Conservation (phyloP, 2,329 filamentous ascomycete genomes). For the Lecanicillium sp. region DNA sequence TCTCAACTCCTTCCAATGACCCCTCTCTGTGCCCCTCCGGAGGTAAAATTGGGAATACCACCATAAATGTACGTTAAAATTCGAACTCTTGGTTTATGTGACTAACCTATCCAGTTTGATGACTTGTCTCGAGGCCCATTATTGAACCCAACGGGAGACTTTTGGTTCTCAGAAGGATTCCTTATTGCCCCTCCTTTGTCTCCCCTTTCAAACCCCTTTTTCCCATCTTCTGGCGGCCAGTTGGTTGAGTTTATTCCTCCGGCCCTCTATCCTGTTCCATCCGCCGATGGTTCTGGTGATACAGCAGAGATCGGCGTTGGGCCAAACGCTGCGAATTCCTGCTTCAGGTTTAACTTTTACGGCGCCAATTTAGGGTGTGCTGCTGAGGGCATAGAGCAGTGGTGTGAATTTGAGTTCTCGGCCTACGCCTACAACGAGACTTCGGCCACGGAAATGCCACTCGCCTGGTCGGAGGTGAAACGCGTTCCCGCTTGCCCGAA, state of each 20-base stretch:
- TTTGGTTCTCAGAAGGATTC: conserved; percentile 36
- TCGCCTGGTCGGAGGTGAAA: conserved; percentile 32
- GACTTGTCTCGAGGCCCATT: conserved; percentile 26
- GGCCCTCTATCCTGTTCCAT: conserved; percentile 19
- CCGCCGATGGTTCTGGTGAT: conserved; percentile 19
- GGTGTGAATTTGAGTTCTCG: conserved; percentile 34
- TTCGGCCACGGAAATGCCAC: conserved; percentile 24
- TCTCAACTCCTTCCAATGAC: background rate
- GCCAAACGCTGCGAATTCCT: conserved; percentile 25
- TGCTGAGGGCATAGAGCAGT: conserved; percentile 24
- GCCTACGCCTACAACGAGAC: conserved; percentile 29
- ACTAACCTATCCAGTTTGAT: conserved; percentile 25
- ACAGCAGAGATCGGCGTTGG: conserved; percentile 32
- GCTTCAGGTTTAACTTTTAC: conserved; percentile 32
- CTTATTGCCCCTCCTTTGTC: conserved; percentile 27
- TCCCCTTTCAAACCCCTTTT: conserved; percentile 23
- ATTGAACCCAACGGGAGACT: conserved; percentile 29
- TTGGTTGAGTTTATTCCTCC: conserved; percentile 32
- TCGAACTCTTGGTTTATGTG: background rate
- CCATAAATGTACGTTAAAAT: conserved; percentile 26
- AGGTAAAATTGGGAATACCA: conserved; percentile 27
- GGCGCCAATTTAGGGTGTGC: conserved; percentile 31
- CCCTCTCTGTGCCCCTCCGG: conserved; percentile 18
- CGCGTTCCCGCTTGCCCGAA: conserved; percentile 28
- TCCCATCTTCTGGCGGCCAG: conserved; percentile 30